phyloP scores from a whole-genome alignment of 2,329 filamentous ascomycete genomes.

The Camptophora hylomeconis region DNA sequence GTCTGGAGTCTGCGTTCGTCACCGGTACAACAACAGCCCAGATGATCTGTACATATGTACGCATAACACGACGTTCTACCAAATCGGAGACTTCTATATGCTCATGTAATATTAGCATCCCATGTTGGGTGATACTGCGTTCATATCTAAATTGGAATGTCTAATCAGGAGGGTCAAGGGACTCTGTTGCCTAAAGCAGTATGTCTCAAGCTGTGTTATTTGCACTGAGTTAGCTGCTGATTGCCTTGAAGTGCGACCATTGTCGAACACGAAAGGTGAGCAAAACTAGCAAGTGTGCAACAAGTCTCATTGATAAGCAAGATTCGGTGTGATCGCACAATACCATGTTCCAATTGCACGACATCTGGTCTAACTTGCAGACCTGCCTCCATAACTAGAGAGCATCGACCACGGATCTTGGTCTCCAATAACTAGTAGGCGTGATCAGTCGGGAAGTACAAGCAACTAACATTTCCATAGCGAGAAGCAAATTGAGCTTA shows the following conservation, averaged over 20 bases:
- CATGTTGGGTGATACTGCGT: background rate
- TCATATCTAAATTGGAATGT: background rate
- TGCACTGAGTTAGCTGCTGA: background rate
- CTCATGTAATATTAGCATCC: background rate
- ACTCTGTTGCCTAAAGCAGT: slow-evolving; percentile 4
- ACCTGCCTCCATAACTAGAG: slow-evolving; percentile 24
- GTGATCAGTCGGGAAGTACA: background rate
- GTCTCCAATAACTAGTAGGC: slow-evolving; percentile 31
- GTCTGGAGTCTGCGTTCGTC: too few species aligned
- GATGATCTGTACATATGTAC: too few species aligned
- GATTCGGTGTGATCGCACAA: slow-evolving; percentile 30
- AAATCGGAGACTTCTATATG: background rate
- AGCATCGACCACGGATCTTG: slow-evolving; percentile 27
- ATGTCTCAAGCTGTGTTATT: background rate
- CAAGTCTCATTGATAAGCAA: slow-evolving; percentile 9
- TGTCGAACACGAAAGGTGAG: slow-evolving; percentile 12
- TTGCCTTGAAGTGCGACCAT: slow-evolving; percentile 8
- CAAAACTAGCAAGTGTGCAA: background rate
- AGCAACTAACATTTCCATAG: slow-evolving; percentile 19
- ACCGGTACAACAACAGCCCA: too few species aligned
- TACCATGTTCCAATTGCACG: slow-evolving; percentile 29
- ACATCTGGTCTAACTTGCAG: slow-evolving; percentile 25
- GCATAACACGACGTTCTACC: too few species aligned
- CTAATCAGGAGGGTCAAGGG: background rate
- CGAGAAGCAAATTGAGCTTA: slow-evolving; percentile 41